phyloP scores from a whole-genome alignment of 441 rosid species.

The Populus hybrid region DNA sequence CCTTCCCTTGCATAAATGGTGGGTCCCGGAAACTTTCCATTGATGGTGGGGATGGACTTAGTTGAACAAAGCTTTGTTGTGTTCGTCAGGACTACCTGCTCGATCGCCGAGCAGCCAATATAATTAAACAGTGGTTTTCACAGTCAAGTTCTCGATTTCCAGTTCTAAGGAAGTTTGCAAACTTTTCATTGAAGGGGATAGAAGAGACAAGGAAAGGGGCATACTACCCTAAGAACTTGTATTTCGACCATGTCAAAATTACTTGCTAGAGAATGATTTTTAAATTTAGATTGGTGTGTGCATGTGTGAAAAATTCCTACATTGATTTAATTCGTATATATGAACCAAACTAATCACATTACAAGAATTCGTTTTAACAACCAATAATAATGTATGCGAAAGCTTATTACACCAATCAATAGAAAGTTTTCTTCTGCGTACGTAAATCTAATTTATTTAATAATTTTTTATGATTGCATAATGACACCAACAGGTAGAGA shows the following conservation, averaged over 20 bases:
- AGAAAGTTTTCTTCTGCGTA: background rate
- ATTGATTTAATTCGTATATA: background rate
- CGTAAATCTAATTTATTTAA: background rate
- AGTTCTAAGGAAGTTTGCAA: background rate
- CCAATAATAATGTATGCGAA: background rate
- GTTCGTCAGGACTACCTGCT: slow-evolving; percentile 68
- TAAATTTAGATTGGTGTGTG: background rate
- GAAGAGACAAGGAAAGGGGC: background rate
- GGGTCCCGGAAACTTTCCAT: slow-evolving; percentile 82
- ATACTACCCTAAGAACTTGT: background rate
- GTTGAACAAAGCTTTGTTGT: slow-evolving; percentile 58
- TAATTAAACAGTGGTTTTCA: background rate
- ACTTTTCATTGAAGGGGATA: background rate
- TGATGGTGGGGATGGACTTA: slow-evolving; percentile 65
- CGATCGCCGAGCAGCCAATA: background rate
- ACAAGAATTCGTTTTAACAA: background rate
- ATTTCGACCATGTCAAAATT: background rate
- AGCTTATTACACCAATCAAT: background rate
- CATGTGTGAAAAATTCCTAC: background rate
- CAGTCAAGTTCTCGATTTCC: background rate
- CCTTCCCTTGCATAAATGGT: slow-evolving; percentile 80
- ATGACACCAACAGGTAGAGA: background rate
- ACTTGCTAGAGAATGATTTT: background rate
- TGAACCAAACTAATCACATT: background rate
- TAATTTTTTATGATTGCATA: background rate